Base-by-base conservation (phyloP, 106 monocot species). In the Iris macrosiphon region DNA sequence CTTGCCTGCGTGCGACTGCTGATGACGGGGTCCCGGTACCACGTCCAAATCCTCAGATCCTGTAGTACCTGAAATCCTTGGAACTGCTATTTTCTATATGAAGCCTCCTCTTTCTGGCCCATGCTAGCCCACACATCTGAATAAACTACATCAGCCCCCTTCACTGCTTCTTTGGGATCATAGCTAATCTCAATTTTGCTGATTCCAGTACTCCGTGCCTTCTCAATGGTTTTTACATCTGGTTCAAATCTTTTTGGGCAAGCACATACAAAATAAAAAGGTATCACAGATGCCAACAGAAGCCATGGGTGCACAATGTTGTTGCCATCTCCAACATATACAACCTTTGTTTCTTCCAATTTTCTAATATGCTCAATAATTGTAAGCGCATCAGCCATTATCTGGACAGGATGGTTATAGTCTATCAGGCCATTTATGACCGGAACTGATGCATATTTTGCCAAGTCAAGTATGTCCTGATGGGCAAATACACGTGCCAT, bases 91-190 rank as follows among this genome's bases (percentile, higher is more conserved):
- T 63, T 83, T 50, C 96, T 75, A 58, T 66, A 81, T 7, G 57
- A 72, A 34, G 87, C 87, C 70, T 98, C 87, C 25, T 90, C 96
- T 63, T 98, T 98, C 61, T 98, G 96, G 22, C 96, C 96, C 96
- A 98, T 98, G 64, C 96, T 91, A 33, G 96, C 96, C 96, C 96
- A 98, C 20, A 98, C 96, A 75, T 98, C 96, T 53, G 96, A 73
- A 73, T 98, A 98, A 29, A 91, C 78, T 6, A 87, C 90, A 73
- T 98, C 90, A 47, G 96, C 96, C 55, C 75, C 80, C 51, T 50
- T 82, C 21, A 98, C 96, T 45, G 90, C 96, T 75, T 76, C 90
- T 49, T 49, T 71, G 1, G 74, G 74, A 46, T 96, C 82, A 75
- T 86, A 69, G 25, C 78, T 79, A 66, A 96, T 78, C 52, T 86